phyloP scores from a whole-genome alignment of 2,329 filamentous ascomycete species.

The Sphaerulina populicola region DNA sequence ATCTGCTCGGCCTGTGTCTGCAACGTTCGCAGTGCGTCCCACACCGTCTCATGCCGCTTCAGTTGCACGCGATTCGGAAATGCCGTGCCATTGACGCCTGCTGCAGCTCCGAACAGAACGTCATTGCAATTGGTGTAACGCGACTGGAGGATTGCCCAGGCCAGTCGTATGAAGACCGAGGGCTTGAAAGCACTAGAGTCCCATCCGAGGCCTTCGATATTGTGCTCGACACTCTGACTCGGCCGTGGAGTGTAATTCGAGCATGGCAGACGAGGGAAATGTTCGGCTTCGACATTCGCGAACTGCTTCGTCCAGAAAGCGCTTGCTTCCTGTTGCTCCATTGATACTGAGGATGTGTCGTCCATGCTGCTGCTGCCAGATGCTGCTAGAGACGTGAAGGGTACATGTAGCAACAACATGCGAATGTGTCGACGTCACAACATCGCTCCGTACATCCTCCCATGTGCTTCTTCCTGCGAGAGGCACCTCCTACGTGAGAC shows the following conservation, averaged over 20 bases:
- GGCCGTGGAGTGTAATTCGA: slow-evolving; percentile 21
- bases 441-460: too few species aligned
- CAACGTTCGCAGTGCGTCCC: not conserved
- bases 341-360: not conserved
- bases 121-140: slow-evolving; percentile 7
- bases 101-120: slow-evolving; percentile 12
- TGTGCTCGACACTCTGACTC: slow-evolving; percentile 23
- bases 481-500: too few species aligned
- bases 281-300: slow-evolving; percentile 27
- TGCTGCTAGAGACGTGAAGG: not conserved
- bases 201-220: slow-evolving; percentile 16
- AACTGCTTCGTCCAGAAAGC: slow-evolving; percentile 30
- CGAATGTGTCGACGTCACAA: too few species aligned
- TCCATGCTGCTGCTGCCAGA: not conserved
- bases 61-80: slow-evolving; percentile 2
- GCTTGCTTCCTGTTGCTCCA: not conserved
- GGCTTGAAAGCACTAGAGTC: slow-evolving; percentile 11
- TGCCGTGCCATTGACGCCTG: slow-evolving; percentile 1
- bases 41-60: not conserved
- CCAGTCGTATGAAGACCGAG: slow-evolving; percentile 8
- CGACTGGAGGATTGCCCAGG: slow-evolving; percentile 12
- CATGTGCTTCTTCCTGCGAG: too few species aligned
- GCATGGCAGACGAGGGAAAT: slow-evolving; percentile 31
- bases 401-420: too few species aligned
- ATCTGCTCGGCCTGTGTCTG: slow-evolving; percentile 1